A percentile compares a stretch with the other conserved stretches of the same genome.
phyloP scores from a whole-genome alignment of 345 rosid genomes.

The Mangifera indica region DNA sequence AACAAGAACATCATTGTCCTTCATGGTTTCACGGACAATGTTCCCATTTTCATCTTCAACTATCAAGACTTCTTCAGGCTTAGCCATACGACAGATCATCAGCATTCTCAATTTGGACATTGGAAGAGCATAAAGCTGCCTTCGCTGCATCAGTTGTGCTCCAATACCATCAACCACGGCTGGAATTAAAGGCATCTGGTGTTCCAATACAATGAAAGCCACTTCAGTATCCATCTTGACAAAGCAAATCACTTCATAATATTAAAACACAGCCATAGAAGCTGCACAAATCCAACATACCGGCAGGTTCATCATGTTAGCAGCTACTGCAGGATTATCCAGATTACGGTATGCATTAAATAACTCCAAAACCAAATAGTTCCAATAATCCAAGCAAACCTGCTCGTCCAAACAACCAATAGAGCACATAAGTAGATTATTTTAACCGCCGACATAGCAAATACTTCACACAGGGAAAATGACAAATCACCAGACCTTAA shows the following conservation, averaged over 20 bases:
- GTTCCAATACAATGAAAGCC: constrained; percentile 19
- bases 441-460: background rate
- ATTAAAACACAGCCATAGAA: background rate
- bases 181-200: constrained; percentile 70
- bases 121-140: constrained; percentile 83
- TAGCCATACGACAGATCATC: constrained; percentile 98
- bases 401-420: constrained; percentile 28
- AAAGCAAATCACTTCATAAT: background rate
- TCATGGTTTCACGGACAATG: constrained; percentile 97
- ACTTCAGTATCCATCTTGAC: background rate
- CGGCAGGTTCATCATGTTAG: constrained; percentile 79
- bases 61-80: constrained; percentile 96
- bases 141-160: constrained; percentile 70
- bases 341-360: constrained; percentile 80
- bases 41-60: constrained; percentile 99
- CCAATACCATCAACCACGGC: constrained; percentile 87
- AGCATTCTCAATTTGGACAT: constrained; percentile 91
- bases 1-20: constrained; percentile 99
- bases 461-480: background rate
- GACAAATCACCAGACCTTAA: constrained; percentile 58
- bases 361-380: constrained; percentile 82
- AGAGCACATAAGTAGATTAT: background rate
- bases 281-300: constrained; percentile 30
- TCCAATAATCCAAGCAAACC: constrained; percentile 99
- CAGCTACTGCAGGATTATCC: constrained; percentile 75